Conservation (phyloP, 148 eudicot genomes). For the Camellia lanceoleosa region DNA sequence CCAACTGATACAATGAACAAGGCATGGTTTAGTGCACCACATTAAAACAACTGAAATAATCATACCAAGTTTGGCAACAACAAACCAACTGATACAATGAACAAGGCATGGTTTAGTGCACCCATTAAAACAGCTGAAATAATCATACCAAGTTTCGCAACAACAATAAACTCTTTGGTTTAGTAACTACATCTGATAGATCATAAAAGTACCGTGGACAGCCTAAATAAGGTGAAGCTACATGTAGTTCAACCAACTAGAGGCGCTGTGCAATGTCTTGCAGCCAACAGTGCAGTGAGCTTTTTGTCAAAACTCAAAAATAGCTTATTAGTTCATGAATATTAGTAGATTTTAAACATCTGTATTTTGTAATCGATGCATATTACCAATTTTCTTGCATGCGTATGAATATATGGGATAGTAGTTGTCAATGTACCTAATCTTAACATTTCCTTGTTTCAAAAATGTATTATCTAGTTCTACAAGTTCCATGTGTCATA, state of each 20-base stretch:
- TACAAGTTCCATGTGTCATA: no score
- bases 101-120: slow-evolving; percentile 1
- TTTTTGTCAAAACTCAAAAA: neutral
- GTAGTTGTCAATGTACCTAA: no score
- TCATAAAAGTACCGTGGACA: no score
- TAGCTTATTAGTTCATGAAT: neutral
- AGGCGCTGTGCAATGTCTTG: neutral
- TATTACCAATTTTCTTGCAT: neutral
- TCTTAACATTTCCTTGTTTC: no score
- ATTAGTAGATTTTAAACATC: neutral
- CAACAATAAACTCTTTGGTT: neutral
- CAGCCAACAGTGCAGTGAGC: neutral
- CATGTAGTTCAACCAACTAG: neutral
- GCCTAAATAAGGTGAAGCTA: neutral
- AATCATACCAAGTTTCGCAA: neutral
- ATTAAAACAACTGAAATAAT: no score
- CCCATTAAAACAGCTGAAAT: neutral
- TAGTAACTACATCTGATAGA: neutral
- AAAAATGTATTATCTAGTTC: no score
- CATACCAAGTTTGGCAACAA: no score
- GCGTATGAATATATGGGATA: neutral
- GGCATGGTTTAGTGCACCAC: no score
- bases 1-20: no score
- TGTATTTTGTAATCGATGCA: neutral
- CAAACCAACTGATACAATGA: neutral